These are phyloP conservation scores for Daldinia decipiens DNA, from an alignment of 495 filamentous ascomycete genomes.

Conservation along the genomic window DNA sequence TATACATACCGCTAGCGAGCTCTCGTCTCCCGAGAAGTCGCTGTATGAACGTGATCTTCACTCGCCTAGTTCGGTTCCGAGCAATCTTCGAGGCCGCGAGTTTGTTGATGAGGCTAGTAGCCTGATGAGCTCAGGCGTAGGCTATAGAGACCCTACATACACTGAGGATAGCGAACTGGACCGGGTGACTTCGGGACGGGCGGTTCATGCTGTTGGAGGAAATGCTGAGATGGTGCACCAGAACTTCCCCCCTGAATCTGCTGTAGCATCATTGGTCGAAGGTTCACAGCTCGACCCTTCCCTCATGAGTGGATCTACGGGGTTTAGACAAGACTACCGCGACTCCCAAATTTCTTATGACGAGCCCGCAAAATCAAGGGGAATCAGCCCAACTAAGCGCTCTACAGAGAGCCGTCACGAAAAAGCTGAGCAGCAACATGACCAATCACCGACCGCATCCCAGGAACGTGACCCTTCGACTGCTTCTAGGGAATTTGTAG, in stretches of 20 bases:
- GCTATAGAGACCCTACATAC: constrained; percentile 69
- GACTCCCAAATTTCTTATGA: constrained; percentile 55
- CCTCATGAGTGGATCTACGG: constrained; percentile 63
- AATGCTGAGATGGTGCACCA: constrained; percentile 80
- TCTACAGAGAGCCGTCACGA: constrained; percentile 49
- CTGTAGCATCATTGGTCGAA: constrained; percentile 86
- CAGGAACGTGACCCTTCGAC: constrained; percentile 42
- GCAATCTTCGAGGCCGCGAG: constrained; percentile 54
- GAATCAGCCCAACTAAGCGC: constrained; percentile 52
- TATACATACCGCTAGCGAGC: constrained; percentile 58
- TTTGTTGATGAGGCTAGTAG: constrained; percentile 55
- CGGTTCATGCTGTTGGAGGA: constrained; percentile 71
- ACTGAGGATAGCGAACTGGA: constrained; percentile 77
- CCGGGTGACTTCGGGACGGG: constrained; percentile 69
- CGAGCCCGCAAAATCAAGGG: constrained; percentile 50
- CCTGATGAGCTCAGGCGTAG: constrained; percentile 56
- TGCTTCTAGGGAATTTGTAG: constrained; percentile 48
- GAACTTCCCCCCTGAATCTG: constrained; percentile 80
- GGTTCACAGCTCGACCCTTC: constrained; percentile 86
- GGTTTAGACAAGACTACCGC: constrained; percentile 48
- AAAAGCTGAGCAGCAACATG: constrained; percentile 44
- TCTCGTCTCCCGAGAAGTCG: constrained; percentile 55
- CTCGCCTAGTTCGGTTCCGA: constrained; percentile 52
- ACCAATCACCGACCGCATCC: constrained; percentile 41
- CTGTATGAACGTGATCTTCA: constrained; percentile 48